These are phyloP conservation scores for Aureobasidium subglaciale DNA, from an alignment of 2,329 filamentous ascomycete species.

Conservation along the genomic window DNA sequence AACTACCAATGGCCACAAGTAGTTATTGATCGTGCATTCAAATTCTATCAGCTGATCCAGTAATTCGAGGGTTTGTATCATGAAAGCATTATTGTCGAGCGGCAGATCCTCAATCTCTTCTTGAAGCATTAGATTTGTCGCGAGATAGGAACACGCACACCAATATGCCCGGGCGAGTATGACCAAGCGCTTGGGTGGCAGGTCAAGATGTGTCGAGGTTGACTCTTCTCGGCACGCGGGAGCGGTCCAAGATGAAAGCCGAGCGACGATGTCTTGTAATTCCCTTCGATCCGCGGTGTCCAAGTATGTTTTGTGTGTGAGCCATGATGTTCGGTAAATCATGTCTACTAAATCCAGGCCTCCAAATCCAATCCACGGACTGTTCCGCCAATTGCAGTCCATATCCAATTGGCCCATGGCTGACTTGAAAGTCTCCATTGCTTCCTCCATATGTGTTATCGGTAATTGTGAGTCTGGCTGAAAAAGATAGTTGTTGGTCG, in stretches of 20 bases:
- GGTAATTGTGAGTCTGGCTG: conserved; percentile 17
- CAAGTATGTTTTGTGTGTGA: background rate
- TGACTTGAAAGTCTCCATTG: background rate
- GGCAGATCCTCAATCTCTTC: background rate
- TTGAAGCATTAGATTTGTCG: background rate
- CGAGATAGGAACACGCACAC: conserved; percentile 10
- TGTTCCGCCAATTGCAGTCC: background rate
- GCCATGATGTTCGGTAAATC: conserved; percentile 10
- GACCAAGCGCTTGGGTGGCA: background rate
- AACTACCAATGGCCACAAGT: conserved; percentile 5
- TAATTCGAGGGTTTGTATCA: background rate
- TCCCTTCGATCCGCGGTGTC: background rate
- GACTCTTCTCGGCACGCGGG: background rate
- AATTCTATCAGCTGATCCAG: background rate
- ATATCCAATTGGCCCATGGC: background rate
- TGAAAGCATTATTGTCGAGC: background rate
- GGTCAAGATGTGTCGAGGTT: background rate
- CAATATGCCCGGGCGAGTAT: background rate
- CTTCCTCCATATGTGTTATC: conserved; percentile 7
- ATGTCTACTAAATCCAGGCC: conserved; percentile 7
- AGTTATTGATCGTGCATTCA: background rate
- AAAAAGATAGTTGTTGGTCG: conserved; percentile 18
- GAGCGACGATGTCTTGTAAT: background rate
- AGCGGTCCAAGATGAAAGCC: conserved; percentile 1
- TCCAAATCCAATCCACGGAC: conserved; percentile 13